Evolutionary conservation across 2,329 filamentous ascomycete genomes (phyloP).

Genomic region (Ceratocystis smalleyi): DNA sequence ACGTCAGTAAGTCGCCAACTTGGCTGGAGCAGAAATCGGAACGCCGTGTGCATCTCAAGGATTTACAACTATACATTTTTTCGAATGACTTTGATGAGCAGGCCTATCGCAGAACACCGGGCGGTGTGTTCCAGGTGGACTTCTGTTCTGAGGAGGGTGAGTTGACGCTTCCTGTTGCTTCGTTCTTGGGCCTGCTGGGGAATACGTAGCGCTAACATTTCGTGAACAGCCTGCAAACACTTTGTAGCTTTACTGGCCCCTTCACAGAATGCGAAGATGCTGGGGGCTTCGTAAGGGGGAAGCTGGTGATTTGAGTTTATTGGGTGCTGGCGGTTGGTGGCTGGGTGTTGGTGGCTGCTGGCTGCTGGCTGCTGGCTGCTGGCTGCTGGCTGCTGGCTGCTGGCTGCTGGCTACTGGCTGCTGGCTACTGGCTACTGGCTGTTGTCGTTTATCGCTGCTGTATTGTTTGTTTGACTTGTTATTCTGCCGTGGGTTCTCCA

Average conservation of each 20-base stretch:
- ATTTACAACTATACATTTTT: slow-evolving; percentile 44
- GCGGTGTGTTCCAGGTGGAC: slow-evolving; percentile 35
- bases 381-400: background rate
- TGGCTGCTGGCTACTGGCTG: background rate
- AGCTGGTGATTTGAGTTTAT: too few relatives aligned
- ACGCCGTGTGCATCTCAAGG: slow-evolving; percentile 35
- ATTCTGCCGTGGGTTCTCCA: background rate
- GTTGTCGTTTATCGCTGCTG: background rate
- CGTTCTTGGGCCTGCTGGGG: background rate
- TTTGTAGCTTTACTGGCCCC: background rate
- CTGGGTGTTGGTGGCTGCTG: background rate
- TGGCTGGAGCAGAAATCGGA: slow-evolving; percentile 37
- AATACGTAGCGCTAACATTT: background rate
- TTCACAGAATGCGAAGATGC: background rate
- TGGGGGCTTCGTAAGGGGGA: too few relatives aligned
- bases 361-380: too few relatives aligned
- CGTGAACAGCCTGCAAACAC: background rate
- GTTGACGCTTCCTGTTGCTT: background rate
- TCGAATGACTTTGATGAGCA: slow-evolving; percentile 39
- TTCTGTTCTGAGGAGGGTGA: slow-evolving; percentile 31
- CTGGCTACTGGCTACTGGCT: background rate
- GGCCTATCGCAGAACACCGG: slow-evolving; percentile 34
- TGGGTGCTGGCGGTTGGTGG: background rate
- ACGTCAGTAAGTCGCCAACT: slow-evolving; percentile 31
- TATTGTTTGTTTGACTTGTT: background rate